A percentile compares a stretch with the other conserved stretches of the same genome.
These are phyloP conservation scores for Aspergillus aculeatus DNA, from an alignment of 2,329 filamentous ascomycete species.

Conservation along the genomic window DNA sequence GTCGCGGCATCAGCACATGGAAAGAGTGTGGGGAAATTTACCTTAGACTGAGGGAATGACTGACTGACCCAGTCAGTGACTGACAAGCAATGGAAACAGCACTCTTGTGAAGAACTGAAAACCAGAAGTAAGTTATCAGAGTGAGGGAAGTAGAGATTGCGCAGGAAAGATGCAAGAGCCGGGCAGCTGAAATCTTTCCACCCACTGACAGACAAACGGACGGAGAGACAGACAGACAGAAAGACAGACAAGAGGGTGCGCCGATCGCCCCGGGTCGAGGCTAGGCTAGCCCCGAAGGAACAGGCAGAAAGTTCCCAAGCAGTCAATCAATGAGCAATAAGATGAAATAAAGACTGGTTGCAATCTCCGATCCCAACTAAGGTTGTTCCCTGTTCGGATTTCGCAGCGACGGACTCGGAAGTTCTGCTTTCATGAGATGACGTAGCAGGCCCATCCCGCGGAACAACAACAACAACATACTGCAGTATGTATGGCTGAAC, in stretches of 20 bases:
- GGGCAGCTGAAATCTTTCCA: not conserved
- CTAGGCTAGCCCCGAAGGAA: not conserved
- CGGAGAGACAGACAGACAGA: not conserved
- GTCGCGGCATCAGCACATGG: not conserved
- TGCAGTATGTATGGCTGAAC: no score
- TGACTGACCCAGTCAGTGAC: not conserved
- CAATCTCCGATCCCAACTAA: not conserved
- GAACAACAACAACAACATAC: not conserved
- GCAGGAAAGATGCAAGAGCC: not conserved
- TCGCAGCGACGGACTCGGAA: not conserved
- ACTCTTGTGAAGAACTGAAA: not conserved
- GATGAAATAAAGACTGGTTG: not conserved
- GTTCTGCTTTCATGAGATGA: not conserved
- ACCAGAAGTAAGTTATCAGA: not conserved
- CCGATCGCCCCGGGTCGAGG: not conserved
- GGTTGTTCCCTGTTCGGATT: not conserved
- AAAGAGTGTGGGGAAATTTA: not conserved
- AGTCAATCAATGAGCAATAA: not conserved
- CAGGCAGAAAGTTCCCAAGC: not conserved
- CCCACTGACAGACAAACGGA: not conserved
- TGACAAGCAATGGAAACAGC: not conserved
- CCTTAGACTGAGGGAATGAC: not conserved
- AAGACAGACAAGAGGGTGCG: not conserved
- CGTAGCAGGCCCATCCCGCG: not conserved
- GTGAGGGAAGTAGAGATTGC: not conserved